Conservation (phyloP, 192 early-diverging fungal genomes). For the Rhizoclosmatium globosum region DNA sequence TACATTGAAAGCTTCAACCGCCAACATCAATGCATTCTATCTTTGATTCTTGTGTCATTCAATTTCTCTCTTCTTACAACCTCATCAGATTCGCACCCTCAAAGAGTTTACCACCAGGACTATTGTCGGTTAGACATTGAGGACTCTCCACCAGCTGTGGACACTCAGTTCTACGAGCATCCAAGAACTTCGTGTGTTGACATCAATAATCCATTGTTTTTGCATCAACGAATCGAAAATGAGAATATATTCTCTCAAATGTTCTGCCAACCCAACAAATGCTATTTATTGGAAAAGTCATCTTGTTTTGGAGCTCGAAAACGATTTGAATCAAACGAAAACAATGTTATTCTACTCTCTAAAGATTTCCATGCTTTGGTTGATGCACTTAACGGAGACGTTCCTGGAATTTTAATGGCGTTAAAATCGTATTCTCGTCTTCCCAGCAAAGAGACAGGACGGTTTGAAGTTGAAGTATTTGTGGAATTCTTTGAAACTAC, state of each 20-base stretch:
- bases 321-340: background rate
- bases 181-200: background rate
- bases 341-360: constrained; percentile 1
- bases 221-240: background rate
- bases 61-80: background rate
- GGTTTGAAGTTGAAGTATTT: background rate
- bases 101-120: background rate
- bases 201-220: background rate
- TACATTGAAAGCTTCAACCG: background rate
- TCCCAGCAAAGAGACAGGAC: background rate
- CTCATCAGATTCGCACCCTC: background rate
- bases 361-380: background rate
- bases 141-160: background rate
- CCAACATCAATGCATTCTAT: background rate
- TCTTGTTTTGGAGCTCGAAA: background rate
- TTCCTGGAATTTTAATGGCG: constrained; percentile 1
- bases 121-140: background rate
- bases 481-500: background rate
- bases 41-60: background rate
- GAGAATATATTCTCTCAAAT: background rate
- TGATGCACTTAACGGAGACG: background rate
- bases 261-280: background rate
- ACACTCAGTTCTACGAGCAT: background rate
- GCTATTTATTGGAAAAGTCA: background rate
- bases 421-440: background rate